A percentile compares a stretch with the other conserved stretches of the same genome.
Evolutionary conservation across 2,329 filamentous ascomycete species (phyloP).

Genomic region (Fusarium sp.): DNA sequence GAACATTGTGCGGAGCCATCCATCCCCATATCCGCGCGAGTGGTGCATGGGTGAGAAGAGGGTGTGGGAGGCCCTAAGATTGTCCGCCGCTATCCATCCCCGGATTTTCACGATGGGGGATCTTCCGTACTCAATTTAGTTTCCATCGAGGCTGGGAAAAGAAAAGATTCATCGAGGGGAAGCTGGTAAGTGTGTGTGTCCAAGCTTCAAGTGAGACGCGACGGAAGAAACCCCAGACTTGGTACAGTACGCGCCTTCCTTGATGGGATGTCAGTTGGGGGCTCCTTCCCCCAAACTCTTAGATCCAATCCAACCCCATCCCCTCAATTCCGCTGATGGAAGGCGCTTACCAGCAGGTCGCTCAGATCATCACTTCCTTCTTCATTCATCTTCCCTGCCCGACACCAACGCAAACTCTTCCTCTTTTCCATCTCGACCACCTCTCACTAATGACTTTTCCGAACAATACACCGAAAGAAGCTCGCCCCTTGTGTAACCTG

Average conservation of each 20-base stretch:
- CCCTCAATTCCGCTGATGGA: not conserved
- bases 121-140: conserved; percentile 5
- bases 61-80: conserved; percentile 23
- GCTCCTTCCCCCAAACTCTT: conserved; percentile 25
- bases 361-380: not conserved
- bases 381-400: conserved; percentile 1
- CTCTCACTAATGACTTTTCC: not conserved
- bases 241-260: conserved; percentile 29
- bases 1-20: conserved; percentile 10
- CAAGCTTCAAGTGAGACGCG: conserved; percentile 9
- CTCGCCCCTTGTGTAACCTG: conserved; percentile 27
- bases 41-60: conserved; percentile 24
- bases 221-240: conserved; percentile 23
- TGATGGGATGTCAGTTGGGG: conserved; percentile 25
- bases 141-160: not conserved
- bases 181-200: not conserved
- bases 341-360: not conserved
- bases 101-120: conserved; percentile 34
- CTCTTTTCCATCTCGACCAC: not conserved
- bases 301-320: conserved; percentile 14
- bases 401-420: not conserved
- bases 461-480: not conserved
- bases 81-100: conserved; percentile 33
- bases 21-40: conserved; percentile 18
- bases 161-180: conserved; percentile 19